Percentiles rank a stretch among this genome's conserved stretches.
Evolutionary conservation across 345 rosid species (phyloP).

Genomic region (Cardamine occulta): DNA sequence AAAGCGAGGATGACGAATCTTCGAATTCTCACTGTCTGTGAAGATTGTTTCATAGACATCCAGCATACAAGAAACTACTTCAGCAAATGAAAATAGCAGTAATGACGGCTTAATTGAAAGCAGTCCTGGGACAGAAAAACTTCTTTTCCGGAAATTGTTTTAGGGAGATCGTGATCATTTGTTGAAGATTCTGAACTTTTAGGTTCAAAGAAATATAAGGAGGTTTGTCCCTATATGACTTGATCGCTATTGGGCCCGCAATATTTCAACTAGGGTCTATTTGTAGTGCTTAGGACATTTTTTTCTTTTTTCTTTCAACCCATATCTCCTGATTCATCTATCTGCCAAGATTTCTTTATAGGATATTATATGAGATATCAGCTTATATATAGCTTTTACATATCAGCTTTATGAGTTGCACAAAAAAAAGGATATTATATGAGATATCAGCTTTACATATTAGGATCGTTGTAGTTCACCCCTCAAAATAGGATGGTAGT

Average conservation of each 20-base stretch:
- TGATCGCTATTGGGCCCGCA: not conserved
- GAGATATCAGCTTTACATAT: not conserved
- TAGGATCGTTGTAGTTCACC: not conserved
- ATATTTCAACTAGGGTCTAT: constrained; percentile 7
- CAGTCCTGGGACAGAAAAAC: constrained; percentile 93
- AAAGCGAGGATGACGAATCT: constrained; percentile 64
- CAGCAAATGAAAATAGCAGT: constrained; percentile 58
- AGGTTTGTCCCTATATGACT: constrained; percentile 52
- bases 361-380: constrained; percentile 6
- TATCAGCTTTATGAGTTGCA: too few relatives aligned
- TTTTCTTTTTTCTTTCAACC: not conserved
- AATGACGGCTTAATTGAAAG: constrained; percentile 62
- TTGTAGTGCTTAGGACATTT: constrained; percentile 24
- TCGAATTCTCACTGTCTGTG: constrained; percentile 82
- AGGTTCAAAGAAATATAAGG: constrained; percentile 70
- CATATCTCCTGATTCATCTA: constrained; percentile 7
- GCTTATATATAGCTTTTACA: too few relatives aligned
- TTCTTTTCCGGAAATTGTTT: constrained; percentile 95
- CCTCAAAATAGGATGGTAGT: not conserved
- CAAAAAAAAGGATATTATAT: not conserved
- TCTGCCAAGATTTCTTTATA: not conserved
- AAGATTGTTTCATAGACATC: constrained; percentile 83
- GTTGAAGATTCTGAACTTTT: constrained; percentile 88
- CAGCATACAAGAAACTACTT: constrained; percentile 68
- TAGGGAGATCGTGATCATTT: constrained; percentile 92